Conservation (phyloP, 2,329 filamentous ascomycete genomes). For the Alternaria incomplexa region DNA sequence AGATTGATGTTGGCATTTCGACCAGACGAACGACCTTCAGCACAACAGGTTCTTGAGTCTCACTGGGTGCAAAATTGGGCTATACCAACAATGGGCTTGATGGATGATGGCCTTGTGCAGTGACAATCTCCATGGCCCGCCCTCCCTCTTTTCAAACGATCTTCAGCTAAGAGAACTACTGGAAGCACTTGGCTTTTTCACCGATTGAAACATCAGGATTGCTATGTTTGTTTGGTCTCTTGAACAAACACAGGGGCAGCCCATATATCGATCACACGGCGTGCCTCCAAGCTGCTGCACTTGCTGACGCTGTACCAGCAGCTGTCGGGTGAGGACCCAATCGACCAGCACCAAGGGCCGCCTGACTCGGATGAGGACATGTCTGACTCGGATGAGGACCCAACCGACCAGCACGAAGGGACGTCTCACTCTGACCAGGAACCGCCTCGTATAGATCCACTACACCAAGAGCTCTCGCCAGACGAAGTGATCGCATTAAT, state of each 20-base stretch:
- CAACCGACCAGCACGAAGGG: too few species aligned
- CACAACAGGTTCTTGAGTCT: slow-evolving; percentile 17
- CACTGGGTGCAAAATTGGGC: slow-evolving; percentile 17
- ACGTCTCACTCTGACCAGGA: too few species aligned
- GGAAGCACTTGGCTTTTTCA: neutral
- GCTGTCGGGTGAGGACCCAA: too few species aligned
- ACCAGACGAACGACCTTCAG: slow-evolving; percentile 13
- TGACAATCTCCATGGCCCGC: neutral
- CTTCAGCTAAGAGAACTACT: neutral
- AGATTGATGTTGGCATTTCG: slow-evolving; percentile 2
- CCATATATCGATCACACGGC: neutral
- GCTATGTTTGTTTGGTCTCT: neutral
- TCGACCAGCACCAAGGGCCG: too few species aligned
- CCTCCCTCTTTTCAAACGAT: neutral
- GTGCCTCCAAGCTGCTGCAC: neutral
- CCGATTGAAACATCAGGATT: neutral
- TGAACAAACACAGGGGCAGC: neutral
- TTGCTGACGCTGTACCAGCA: too few species aligned
- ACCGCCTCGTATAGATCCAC: too few species aligned
- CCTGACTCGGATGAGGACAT: too few species aligned
- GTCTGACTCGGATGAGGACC: too few species aligned
- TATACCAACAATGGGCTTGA: slow-evolving; percentile 1
- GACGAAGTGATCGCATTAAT: too few species aligned
- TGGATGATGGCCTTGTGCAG: neutral
- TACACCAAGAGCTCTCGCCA: too few species aligned